A percentile compares a stretch with the other conserved stretches of the same genome.
phyloP scores from a whole-genome alignment of 2,329 filamentous ascomycete species.

The Trichocomaceae sp. region DNA sequence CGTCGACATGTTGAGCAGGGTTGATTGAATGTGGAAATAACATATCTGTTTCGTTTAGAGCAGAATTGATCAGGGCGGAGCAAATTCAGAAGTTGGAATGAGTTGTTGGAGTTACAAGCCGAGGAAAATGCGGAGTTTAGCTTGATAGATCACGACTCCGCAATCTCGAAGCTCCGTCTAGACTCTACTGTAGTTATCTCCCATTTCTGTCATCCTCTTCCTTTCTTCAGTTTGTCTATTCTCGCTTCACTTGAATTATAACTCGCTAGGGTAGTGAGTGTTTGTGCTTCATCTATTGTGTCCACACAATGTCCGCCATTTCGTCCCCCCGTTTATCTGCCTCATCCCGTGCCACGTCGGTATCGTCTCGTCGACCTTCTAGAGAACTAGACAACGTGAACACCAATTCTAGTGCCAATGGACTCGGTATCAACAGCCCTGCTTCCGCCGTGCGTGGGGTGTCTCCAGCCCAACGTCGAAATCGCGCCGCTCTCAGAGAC shows the following conservation, averaged over 20 bases:
- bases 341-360: conserved; percentile 57
- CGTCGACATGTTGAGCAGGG: conserved; percentile 20
- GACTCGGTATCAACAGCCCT: conserved; percentile 40
- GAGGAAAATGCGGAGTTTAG: not conserved
- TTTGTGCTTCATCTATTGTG: not conserved
- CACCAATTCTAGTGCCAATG: conserved; percentile 48
- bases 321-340: conserved; percentile 55
- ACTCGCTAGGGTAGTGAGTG: not conserved
- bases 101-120: not conserved
- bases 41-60: not conserved
- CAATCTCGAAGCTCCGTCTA: not conserved
- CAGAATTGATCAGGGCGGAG: not conserved
- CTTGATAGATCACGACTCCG: not conserved
- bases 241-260: not conserved
- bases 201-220: not conserved
- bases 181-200: not conserved
- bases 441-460: conserved; percentile 37
- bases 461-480: conserved; percentile 50
- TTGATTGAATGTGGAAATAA: not conserved
- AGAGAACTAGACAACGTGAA: conserved; percentile 46
- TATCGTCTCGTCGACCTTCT: conserved; percentile 68
- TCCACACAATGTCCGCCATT: conserved; percentile 46
- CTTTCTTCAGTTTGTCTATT: not conserved
- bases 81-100: not conserved
- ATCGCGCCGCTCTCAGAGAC: conserved; percentile 81